Evolutionary conservation across 768 basidiomycete genomes (phyloP), one percentile per base, ranked within the genome.

Genomic region (Tricholoma hemisulphureum): DNA sequence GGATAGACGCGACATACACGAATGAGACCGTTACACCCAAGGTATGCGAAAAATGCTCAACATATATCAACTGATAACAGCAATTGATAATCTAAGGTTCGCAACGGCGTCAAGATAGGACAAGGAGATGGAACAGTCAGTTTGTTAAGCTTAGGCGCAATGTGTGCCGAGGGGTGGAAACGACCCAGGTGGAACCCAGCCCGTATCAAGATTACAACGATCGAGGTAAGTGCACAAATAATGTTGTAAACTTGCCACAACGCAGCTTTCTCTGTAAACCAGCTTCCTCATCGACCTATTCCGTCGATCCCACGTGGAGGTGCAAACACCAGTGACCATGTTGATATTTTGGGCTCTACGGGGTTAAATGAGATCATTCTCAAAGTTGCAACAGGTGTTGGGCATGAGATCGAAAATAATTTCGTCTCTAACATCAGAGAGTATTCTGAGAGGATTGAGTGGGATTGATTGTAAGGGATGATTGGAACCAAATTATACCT

Each of bases 151-250:
- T 78, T 95, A 53, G 96, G 95, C 14, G 86, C 91, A n/a, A 97
- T 98, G 94, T 98, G 96, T 65, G 87, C 90, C 10, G 93, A 94
- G 67, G 96, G 95, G 6, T 97, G 95, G 96, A 91, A 90, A 71
- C 79, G 86, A 56, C 81, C 81, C 60, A 78, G 87, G 54, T 98
- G 93, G 93, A 98, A 98, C 71, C 96, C 96, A 1, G 89, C 85
- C 11, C 82, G 88, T n/a, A 93, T 97, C 67, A 82, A 85, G 63
- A 75, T 98, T 49, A 84, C 86, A 23, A 96, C 95, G 14, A 85
- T 95, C 56, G 93, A 95, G 83, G 90, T 94, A 63, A 61, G 77
- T 62, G n/a, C n/a, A 6, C 43, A 13, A 48, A 32, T 11, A 34
- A n/a, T 34, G 13, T 56, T 24, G 35, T 24, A 24, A 6, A 29